Evolutionary conservation across 2,329 filamentous ascomycete species (phyloP), one percentile per base, ranked within the genome.

Genomic region (Fusarium sp.): DNA sequence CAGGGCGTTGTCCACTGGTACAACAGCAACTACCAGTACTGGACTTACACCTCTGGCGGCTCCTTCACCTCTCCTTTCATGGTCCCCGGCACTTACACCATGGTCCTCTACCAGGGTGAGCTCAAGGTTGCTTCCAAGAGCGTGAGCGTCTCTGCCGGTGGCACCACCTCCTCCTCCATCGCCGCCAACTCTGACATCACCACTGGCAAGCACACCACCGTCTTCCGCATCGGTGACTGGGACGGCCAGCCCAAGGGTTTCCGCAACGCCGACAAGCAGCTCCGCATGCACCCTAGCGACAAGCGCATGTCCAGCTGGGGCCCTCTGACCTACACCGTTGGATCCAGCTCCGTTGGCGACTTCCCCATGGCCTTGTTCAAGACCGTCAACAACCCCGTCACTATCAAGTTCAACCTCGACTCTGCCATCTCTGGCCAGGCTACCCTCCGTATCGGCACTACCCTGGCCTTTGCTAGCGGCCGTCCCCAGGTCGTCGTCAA

Each of bases 321-420:
- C 0, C 85, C 89, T 1, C 75, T 86, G 14, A 92, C 90, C 1
- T 92, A 91, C 81, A 91, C 88, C 2, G 87, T 91, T 12, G 90
- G 90, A 44, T 86, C 85, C 24, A 89, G 87, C 27, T 78, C 82
- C 7, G 77, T 86, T 2, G 81, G 81, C 5, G 85, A 87, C 67
- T 91, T 92, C 77, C 90, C 91, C 49, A 92, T 93, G 91, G 91
- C 91, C 0, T 79, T 92, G 29, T 91, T 91, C 82, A 89, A 91
- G 79, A 80, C 79, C 27, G 86, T 88, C 64, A 92, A 92, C 81
- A 85, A 85, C 68, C 88, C 88, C 0, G 83, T 89, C 16, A 92
- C 88, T 1, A 91, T 92, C 80, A 86, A 86, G 49, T 91, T 92
- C 80, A 87, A 85, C 29, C 84, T 91, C 1, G 80, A 79, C 14